These are phyloP conservation scores for Stromatinia cepivora DNA, from an alignment of 2,329 filamentous ascomycete genomes.

Conservation along the genomic window DNA sequence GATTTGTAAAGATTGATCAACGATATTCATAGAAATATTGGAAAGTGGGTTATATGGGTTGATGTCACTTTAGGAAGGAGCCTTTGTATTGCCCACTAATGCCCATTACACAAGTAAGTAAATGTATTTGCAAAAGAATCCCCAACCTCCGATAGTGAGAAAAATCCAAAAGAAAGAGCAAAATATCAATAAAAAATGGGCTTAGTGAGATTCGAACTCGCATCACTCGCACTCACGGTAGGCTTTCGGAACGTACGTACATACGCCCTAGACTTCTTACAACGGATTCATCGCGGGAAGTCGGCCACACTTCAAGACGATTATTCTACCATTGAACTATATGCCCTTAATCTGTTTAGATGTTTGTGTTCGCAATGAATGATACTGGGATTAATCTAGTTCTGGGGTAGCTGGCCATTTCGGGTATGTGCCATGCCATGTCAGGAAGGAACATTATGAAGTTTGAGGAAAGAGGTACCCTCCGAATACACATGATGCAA, in stretches of 20 bases:
- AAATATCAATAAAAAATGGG: neutral
- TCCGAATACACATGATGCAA: neutral
- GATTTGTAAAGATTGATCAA: too few relatives aligned
- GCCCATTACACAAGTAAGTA: neutral
- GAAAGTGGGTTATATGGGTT: neutral
- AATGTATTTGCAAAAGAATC: neutral
- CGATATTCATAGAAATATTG: neutral
- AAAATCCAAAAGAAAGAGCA: neutral
- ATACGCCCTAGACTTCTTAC: neutral
- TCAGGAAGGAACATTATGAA: neutral
- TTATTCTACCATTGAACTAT: neutral
- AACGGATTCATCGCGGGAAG: neutral
- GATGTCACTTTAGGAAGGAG: neutral
- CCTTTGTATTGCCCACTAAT: neutral
- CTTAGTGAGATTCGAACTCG: neutral
- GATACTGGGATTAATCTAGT: neutral
- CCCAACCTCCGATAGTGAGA: neutral
- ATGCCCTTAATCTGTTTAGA: neutral
- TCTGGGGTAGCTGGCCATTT: neutral
- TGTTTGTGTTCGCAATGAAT: neutral
- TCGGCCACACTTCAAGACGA: neutral
- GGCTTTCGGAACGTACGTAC: neutral
- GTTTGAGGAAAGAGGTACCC: neutral
- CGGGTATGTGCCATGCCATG: too few relatives aligned
- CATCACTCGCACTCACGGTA: neutral